These are phyloP conservation scores for Dryas octopetala DNA, from an alignment of 306 rosid species.

Conservation along the genomic window DNA sequence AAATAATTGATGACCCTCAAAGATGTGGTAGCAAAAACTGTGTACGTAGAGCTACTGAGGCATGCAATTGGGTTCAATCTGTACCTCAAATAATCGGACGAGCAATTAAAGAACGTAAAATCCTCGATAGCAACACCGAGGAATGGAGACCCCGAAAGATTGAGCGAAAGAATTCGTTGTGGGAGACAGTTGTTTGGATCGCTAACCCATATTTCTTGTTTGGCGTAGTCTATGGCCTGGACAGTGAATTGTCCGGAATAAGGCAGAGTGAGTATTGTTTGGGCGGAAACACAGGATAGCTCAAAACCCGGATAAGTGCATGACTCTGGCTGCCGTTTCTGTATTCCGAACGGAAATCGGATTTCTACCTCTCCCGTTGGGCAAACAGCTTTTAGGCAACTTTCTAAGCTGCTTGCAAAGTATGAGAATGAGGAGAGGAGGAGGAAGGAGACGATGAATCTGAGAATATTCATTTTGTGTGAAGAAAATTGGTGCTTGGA, in stretches of 20 bases:
- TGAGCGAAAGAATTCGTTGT: slow-evolving; percentile 44
- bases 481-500: background rate
- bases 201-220: slow-evolving; percentile 60
- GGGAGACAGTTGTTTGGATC: slow-evolving; percentile 76
- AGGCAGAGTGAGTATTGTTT: slow-evolving; percentile 58
- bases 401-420: slow-evolving; percentile 27
- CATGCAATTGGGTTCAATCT: slow-evolving; percentile 53
- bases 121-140: slow-evolving; percentile 29
- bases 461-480: slow-evolving; percentile 33
- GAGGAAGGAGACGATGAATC: background rate
- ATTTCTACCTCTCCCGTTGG: slow-evolving; percentile 20
- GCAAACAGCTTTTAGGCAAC: slow-evolving; percentile 47
- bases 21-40: slow-evolving; percentile 59
- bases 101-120: slow-evolving; percentile 71
- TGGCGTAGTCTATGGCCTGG: slow-evolving; percentile 48
- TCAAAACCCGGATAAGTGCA: slow-evolving; percentile 69
- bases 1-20: slow-evolving; percentile 9
- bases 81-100: slow-evolving; percentile 32
- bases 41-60: slow-evolving; percentile 37
- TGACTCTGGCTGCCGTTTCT: slow-evolving; percentile 20
- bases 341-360: slow-evolving; percentile 61
- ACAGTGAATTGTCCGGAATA: slow-evolving; percentile 41
- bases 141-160: slow-evolving; percentile 56
- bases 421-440: slow-evolving; percentile 26
- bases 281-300: slow-evolving; percentile 37